Base-by-base conservation (phyloP, 805 yeast genomes). In the Myxozyma vanderwaltii region DNA sequence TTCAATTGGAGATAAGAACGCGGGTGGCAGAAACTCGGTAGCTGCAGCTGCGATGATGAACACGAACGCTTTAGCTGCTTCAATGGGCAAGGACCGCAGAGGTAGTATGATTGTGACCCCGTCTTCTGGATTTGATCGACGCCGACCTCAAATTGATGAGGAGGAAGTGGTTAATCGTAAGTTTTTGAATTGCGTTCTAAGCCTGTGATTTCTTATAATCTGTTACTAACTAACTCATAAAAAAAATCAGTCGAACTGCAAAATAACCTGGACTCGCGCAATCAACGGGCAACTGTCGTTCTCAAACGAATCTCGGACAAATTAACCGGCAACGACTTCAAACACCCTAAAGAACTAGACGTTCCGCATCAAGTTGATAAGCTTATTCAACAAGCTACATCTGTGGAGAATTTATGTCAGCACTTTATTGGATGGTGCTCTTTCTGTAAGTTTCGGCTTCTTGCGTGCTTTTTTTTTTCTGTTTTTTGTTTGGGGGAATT, bases 401-500 rank as follows among this genome's bases (percentile, higher is more conserved):
- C 96, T 50, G 95, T 92, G 31, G 98, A 94, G 71, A 94, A 94
- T 68, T 76, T 94, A 56, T 94, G 98, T 70, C 97, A 91, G 74
- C 99, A 92, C 74, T 94, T 89, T 71, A 88, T 94, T 63, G 99
- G 99, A 19, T 94, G 99, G 99, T 94, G 99, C 75, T 89, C 98
- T 0, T 94, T 92, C 82, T 94, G 99, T 51, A 43, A 41, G 55
- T 51, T 21, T 24, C 24, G 13, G 6, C 41, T 15, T 48, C 19
- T 24, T 21, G n/a, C n/a, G n/a, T n/a, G n/a, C n/a, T n/a, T n/a
- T n/a, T n/a, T n/a, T n/a, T n/a, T n/a, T n/a, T n/a, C n/a, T n/a
- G n/a, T n/a, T n/a, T n/a, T n/a, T n/a, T n/a, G n/a, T 15, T 17
- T 39, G n/a, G 43, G 4, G n/a, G n/a, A n/a, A n/a, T n/a, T n/a